A percentile compares a stretch with the other conserved stretches of the same genome.
Conservation (phyloP, 2,329 filamentous ascomycete species). For the Aureobasidium sp. region DNA sequence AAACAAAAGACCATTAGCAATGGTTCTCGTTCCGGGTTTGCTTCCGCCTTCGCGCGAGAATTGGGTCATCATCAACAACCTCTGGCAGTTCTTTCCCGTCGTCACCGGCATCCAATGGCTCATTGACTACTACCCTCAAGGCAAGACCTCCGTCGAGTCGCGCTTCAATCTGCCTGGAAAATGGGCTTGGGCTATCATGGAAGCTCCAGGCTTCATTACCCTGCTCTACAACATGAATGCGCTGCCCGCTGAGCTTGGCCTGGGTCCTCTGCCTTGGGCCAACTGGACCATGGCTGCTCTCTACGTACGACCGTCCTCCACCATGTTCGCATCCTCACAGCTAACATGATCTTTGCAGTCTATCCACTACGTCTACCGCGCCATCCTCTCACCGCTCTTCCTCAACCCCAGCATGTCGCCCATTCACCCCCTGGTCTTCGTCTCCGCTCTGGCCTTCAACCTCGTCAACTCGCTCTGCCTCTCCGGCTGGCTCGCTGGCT, state of each 20-base stretch:
- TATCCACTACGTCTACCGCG: constrained; percentile 87
- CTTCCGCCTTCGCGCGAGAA: constrained; percentile 45
- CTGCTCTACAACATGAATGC: constrained; percentile 72
- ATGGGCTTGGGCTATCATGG: constrained; percentile 83
- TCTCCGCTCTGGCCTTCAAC: constrained; percentile 65
- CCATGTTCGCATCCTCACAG: constrained; percentile 26
- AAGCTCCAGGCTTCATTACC: constrained; percentile 67
- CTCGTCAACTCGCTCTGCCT: constrained; percentile 70
- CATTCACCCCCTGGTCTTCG: constrained; percentile 64
- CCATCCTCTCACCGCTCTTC: constrained; percentile 71
- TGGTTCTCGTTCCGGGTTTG: constrained; percentile 39
- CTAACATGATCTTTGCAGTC: constrained; percentile 39
- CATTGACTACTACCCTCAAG: constrained; percentile 77
- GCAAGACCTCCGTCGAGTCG: constrained; percentile 76
- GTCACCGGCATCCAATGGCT: constrained; percentile 64
- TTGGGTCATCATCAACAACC: constrained; percentile 40
- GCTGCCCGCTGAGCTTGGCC: constrained; percentile 53
- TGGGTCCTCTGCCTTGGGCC: constrained; percentile 61
- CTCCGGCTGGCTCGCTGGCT: constrained; percentile 74
- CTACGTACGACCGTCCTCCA: constrained; percentile 43
- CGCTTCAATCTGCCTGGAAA: constrained; percentile 81
- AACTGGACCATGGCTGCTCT: constrained; percentile 69
- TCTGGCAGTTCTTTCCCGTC: constrained; percentile 46
- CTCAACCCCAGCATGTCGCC: constrained; percentile 87
- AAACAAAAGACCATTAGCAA: constrained; percentile 20